Evolutionary conservation across 139 green algal species (phyloP).

Genomic region (Edaphochlamys debaryana): DNA sequence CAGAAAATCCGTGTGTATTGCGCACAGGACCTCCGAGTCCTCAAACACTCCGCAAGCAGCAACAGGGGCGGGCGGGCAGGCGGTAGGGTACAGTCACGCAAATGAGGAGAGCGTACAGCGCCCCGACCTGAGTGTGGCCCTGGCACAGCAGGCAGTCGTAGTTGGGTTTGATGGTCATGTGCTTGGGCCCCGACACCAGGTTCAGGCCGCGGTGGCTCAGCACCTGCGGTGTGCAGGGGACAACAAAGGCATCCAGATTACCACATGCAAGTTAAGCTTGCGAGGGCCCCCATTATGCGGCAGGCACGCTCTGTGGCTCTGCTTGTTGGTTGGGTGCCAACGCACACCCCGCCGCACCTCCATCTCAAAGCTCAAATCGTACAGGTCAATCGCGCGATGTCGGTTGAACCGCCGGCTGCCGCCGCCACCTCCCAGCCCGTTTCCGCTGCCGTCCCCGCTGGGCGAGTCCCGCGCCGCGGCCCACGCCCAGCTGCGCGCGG

Average conservation of each 20-base stretch:
- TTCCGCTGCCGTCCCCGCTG: constrained; percentile 1
- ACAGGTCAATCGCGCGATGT: not conserved
- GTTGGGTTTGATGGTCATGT: constrained; percentile 35
- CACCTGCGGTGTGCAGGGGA: no score
- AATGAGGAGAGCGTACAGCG: no score
- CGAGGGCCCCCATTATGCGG: not conserved
- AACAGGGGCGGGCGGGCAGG: no score
- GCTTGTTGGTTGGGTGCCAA: no score
- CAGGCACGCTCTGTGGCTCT: no score
- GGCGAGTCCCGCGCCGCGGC: not conserved
- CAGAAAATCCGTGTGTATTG: no score
- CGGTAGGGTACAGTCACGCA: no score
- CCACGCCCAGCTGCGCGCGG: not conserved
- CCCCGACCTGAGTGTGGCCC: constrained; percentile 18
- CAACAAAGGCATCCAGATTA: no score
- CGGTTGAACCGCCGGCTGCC: not conserved
- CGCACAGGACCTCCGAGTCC: no score
- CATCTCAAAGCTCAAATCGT: constrained; percentile 37
- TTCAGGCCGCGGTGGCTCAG: constrained; percentile 30
- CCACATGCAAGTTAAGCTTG: not conserved
- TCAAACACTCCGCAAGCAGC: no score
- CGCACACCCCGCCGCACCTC: no score
- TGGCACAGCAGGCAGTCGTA: constrained; percentile 34
- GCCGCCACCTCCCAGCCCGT: no score
- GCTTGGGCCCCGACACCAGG: constrained; percentile 16